Conservation (phyloP, 1,284 basidiomycete species). For the Fomes fomentarius region DNA sequence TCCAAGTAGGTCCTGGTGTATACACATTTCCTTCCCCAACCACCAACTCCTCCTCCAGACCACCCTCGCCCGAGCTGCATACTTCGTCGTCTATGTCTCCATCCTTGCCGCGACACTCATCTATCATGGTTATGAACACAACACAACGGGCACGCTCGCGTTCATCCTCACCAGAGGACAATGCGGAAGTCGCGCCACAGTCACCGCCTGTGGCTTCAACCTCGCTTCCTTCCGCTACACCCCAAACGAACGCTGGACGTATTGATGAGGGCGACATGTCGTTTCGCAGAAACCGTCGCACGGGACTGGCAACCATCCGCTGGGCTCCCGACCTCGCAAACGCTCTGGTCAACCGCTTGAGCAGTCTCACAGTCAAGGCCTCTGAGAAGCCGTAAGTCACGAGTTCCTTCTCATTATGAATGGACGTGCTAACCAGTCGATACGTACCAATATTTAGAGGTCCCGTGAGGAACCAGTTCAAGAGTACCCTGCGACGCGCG, state of each 20-base stretch:
- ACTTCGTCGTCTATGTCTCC: not conserved
- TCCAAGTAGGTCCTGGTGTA: not conserved
- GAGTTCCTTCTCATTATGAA: too few species aligned
- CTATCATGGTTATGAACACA: not conserved
- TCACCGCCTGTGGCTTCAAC: not conserved
- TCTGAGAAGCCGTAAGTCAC: not conserved
- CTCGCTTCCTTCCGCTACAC: not conserved
- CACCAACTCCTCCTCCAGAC: not conserved
- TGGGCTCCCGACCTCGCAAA: not conserved
- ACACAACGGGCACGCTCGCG: not conserved
- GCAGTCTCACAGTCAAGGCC: not conserved
- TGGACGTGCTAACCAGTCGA: too few species aligned
- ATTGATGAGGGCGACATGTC: too few species aligned
- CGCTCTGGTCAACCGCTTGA: not conserved
- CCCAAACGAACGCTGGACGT: not conserved
- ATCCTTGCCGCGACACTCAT: not conserved
- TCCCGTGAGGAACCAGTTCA: not conserved
- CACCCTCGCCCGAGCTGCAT: not conserved
- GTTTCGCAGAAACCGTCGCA: too few species aligned
- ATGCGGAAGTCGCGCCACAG: not conserved
- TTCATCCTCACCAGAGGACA: not conserved
- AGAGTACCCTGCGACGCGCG: too few species aligned
- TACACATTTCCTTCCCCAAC: conserved; percentile 2
- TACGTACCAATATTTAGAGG: too few species aligned
- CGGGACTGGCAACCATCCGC: too few species aligned